Base-by-base conservation (phyloP, 139 green algal genomes). In the Chlorella sp. region DNA sequence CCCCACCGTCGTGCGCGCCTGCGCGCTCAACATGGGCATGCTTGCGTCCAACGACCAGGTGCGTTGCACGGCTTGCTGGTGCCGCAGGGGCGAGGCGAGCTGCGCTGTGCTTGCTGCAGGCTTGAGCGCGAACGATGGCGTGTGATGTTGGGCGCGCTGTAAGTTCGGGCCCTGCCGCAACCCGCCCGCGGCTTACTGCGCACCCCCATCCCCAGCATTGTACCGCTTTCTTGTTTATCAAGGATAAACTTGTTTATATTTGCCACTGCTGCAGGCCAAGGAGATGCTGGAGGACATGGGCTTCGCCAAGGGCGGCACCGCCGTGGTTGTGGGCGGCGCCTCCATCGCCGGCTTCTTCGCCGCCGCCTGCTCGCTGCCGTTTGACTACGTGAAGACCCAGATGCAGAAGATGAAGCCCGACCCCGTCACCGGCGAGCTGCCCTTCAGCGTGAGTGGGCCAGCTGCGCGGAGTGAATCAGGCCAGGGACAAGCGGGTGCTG, bases 21-120 rank as follows among this genome's bases (percentile, higher is more conserved):
- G 99, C 96, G 94, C 97, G 6, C 94, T 99, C 65, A 99, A 99
- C 95, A 99, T 99, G 97, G 97, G 97, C 83, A 99, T 99, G 97
- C 92, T 99, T 67, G 97, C 97, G 23, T 97, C 96, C 74, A 99
- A 99, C 90, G 97, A 99, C 87, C 96, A 99, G 94, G 94, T 93
- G 38, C 3, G 81, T 18, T 30, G 21, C 20, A 1, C 12, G 21
- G 62, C 62, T 2, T 68, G 62, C 6, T n/a, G 15, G 56, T 9
- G 56, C 62, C 15, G 62, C 26, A 32, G 62, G 34, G 62, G 62
- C n/a, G 56, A 51, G 11, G n/a, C n/a, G n/a, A n/a, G n/a, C n/a
- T n/a, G n/a, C n/a, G n/a, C n/a, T n/a, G n/a, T n/a, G n/a, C n/a
- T n/a, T n/a, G n/a, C n/a, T n/a, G n/a, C n/a, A n/a, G n/a, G n/a